These are phyloP conservation scores for Penicillium ucsense DNA, from an alignment of 495 filamentous ascomycete genomes.

Conservation along the genomic window DNA sequence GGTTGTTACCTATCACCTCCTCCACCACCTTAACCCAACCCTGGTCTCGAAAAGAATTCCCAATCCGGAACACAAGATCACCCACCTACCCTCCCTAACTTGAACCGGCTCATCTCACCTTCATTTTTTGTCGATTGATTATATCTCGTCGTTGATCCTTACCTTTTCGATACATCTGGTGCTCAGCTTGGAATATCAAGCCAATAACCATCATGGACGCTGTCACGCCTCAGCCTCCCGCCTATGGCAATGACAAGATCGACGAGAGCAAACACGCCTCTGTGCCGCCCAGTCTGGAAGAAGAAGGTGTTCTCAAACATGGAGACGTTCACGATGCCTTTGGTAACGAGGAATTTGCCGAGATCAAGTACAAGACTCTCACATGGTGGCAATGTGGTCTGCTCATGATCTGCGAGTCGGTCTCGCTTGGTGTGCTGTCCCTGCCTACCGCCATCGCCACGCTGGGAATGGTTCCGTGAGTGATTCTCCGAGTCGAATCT, in stretches of 20 bases:
- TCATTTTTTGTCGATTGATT: background rate
- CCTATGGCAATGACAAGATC: slow-evolving; percentile 16
- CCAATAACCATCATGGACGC: slow-evolving; percentile 14
- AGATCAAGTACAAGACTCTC: slow-evolving; percentile 39
- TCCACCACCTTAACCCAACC: too few relatives aligned
- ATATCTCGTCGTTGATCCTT: background rate
- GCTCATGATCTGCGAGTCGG: slow-evolving; percentile 61
- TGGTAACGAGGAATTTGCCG: slow-evolving; percentile 33
- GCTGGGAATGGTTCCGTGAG: slow-evolving; percentile 47
- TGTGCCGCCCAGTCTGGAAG: slow-evolving; percentile 2
- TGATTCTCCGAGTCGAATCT: background rate
- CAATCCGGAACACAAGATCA: too few relatives aligned
- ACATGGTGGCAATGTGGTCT: slow-evolving; percentile 39
- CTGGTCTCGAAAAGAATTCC: too few relatives aligned
- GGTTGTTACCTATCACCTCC: too few relatives aligned
- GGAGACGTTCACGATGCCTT: slow-evolving; percentile 29
- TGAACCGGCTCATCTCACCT: too few relatives aligned
- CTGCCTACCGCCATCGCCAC: slow-evolving; percentile 54
- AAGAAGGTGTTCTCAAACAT: slow-evolving; percentile 29
- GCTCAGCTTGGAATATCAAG: background rate
- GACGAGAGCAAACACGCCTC: slow-evolving; percentile 7
- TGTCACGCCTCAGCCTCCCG: slow-evolving; percentile 11
- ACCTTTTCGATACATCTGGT: too few relatives aligned
- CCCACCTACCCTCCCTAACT: too few relatives aligned
- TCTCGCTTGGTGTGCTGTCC: slow-evolving; percentile 59